Evolutionary conservation across 2,329 filamentous ascomycete genomes (phyloP).

Genomic region (Sphaerulina vaccinii): DNA sequence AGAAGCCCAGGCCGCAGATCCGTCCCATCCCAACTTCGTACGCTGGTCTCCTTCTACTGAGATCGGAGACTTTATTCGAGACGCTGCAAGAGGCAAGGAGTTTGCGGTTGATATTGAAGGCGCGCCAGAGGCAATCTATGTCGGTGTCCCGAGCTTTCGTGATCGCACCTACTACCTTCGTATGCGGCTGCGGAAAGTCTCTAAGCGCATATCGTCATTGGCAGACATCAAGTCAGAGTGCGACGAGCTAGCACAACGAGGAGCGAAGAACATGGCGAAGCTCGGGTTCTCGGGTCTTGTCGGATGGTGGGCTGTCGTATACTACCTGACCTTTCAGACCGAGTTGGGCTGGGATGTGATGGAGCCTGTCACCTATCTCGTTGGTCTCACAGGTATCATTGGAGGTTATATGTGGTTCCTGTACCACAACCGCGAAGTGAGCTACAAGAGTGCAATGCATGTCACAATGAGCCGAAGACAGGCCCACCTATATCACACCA

Average conservation of each 20-base stretch:
- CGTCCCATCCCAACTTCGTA: conserved; percentile 65
- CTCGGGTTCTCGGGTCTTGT: conserved; percentile 72
- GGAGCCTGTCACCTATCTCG: conserved; percentile 87
- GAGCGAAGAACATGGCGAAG: conserved; percentile 75
- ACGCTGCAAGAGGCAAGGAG: conserved; percentile 79
- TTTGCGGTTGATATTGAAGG: conserved; percentile 84
- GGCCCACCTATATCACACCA: conserved; percentile 69
- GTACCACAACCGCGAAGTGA: conserved; percentile 83
- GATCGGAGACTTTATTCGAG: conserved; percentile 89
- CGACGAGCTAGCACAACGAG: conserved; percentile 71
- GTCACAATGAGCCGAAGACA: conserved; percentile 80
- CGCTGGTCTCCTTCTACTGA: conserved; percentile 87
- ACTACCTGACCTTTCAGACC: conserved; percentile 65
- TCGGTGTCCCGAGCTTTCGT: conserved; percentile 81
- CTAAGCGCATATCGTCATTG: conserved; percentile 65
- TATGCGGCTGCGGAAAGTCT: conserved; percentile 70
- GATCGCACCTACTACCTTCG: conserved; percentile 89
- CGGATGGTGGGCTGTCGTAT: conserved; percentile 80
- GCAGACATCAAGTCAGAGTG: conserved; percentile 77
- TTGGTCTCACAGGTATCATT: conserved; percentile 81
- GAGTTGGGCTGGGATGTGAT: conserved; percentile 86
- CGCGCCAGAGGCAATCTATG: conserved; percentile 63
- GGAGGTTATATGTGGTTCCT: conserved; percentile 91
- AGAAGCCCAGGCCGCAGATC: conserved; percentile 19
- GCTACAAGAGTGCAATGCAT: conserved; percentile 82